Base-by-base conservation (phyloP, 2,329 filamentous ascomycete genomes). In the Nigrospora osmanthi region DNA sequence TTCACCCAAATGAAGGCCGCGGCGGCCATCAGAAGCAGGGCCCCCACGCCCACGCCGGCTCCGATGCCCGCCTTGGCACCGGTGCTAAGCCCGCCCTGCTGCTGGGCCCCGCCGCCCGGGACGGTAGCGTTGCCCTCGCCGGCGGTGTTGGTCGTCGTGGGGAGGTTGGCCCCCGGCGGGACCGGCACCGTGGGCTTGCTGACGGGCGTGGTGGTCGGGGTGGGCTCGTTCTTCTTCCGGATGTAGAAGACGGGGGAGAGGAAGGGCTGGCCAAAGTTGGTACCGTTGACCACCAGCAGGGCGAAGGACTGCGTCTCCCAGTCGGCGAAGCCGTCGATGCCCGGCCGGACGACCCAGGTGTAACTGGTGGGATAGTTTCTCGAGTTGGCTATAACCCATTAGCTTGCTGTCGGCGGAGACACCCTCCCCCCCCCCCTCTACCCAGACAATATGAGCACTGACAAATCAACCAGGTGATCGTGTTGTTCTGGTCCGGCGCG, bases 41-140 rank as follows among this genome's bases (percentile, higher is more conserved):
- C 57, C 4, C 43, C 61, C 10, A 63, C 36, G 5, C 53, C 52
- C 11, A 57, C 57, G 30, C 62, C 64, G 5, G 60, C 55, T 4
- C 60, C 63, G 35, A 64, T 61, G 11, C 62, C 65, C n/a, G 57
- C 64, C 35, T 59, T 54, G 10, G 59, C 59, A 16, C 62, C 64
- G 9, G 53, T 57, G 13, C 56, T 55, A 14, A 62, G 49, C 12
- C 54, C 55, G 28, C 44, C 23, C 23, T 28, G 23, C 23, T 28
- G 23, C 23, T 28, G 23, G 23, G 23, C 23, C 2, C 23, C 23
- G 7, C 10, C 23, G 23, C 10, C 6, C 23, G 23, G 23, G 9
- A 28, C 9, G 23, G 23, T 10, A 28, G 23, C 23, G 34, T 35
- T 35, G 34, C 34, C 34, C 16, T 35, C 34, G 14, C 34, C 34